Conservation (phyloP, 2,329 filamentous ascomycete genomes). For the Aspergillus nomiae region DNA sequence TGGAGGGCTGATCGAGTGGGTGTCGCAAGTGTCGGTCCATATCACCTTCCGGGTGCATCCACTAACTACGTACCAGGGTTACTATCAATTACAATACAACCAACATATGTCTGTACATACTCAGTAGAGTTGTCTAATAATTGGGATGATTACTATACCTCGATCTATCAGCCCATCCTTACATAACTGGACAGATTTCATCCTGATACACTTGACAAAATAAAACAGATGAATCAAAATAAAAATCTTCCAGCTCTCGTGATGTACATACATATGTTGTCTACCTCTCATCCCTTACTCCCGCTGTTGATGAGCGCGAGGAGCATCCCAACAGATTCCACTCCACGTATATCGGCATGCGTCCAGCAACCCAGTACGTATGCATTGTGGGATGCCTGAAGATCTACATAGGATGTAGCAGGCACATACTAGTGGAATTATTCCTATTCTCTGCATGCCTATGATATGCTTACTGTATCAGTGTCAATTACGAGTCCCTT, state of each 20-base stretch:
- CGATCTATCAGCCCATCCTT: conserved; percentile 5
- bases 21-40: neutral
- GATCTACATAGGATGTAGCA: neutral
- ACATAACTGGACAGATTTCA: neutral
- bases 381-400: conserved; percentile 1
- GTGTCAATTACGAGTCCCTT: neutral
- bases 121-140: neutral
- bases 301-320: neutral
- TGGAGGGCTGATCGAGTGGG: neutral
- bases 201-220: neutral
- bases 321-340: neutral
- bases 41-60: conserved; percentile 7
- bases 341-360: conserved; percentile 2
- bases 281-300: neutral
- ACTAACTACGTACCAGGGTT: neutral
- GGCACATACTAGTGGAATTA: neutral
- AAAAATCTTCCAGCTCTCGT: neutral
- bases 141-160: conserved; percentile 2
- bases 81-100: neutral
- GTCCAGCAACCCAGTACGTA: neutral
- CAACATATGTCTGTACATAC: neutral
- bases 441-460: conserved; percentile 1
- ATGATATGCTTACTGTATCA: neutral
- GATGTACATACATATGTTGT: neutral
- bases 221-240: neutral